Base-by-base conservation (phyloP, 441 rosid species). In the Brassica balearica region DNA sequence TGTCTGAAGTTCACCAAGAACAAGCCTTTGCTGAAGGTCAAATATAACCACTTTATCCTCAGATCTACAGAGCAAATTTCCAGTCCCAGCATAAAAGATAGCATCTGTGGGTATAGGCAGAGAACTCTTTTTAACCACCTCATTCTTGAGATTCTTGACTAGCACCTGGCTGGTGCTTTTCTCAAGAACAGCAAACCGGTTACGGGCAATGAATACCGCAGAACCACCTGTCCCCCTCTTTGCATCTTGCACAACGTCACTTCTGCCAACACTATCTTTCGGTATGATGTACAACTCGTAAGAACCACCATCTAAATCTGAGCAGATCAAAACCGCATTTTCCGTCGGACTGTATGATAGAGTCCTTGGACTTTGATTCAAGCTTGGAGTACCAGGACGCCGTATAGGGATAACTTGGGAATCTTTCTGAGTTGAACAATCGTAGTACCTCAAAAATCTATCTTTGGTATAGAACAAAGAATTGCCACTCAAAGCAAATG, bases 321-420 rank as follows among this genome's bases (percentile, higher is more conserved):
- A 92, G 83, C 91, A 90, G 65, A 94, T 87, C 14, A 94, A 87
- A 65, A 91, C 92, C 36, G 95, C 93, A 71, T 92, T 87, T 80
- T 92, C 96, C 53, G 92, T 92, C 5, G 97, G 93, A 81, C 96
- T 94, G 83, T 91, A 94, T 25, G 97, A 94, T 23, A 94, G 80
- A 66, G 97, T 88, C 82, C 94, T 87, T 1, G 96, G 94, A 87
- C 93, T 88, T 76, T 94, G 98, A 77, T 92, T 91, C 84, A 91
- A 85, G 83, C 86, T 84, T 17, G 90, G 77, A 32, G 91, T 86
- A 80, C 98, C 96, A 79, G 94, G 96, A 53, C 96, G 88, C 8
- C 93, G 87, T 62, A 92, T 88, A 79, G 96, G 95, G 82, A 88
- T 82, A 46, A 92, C 88, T 81, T 92, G 96, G 2, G 87, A 79